These are phyloP conservation scores for Alternaria infectoria DNA, from an alignment of 2,329 filamentous ascomycete species.

Conservation along the genomic window DNA sequence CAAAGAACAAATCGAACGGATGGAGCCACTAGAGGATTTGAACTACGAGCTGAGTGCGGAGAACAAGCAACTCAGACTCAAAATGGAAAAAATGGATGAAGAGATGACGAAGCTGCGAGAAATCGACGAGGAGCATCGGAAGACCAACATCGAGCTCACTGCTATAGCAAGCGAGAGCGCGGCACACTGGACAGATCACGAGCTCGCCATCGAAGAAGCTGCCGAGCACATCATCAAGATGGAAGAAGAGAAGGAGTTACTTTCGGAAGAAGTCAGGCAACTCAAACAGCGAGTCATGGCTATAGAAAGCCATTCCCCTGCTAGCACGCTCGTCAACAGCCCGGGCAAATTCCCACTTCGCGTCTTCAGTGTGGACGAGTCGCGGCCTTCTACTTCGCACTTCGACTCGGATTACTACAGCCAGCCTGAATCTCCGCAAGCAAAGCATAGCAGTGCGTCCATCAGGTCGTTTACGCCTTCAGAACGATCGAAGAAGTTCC, in stretches of 20 bases:
- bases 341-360: conserved; percentile 24
- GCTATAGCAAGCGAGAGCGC: conserved; percentile 38
- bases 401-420: conserved; percentile 49
- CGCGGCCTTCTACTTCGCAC: conserved; percentile 44
- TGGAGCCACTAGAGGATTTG: conserved; percentile 35
- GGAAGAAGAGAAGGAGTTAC: conserved; percentile 33
- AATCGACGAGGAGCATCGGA: conserved; percentile 20
- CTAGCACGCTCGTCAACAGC: conserved; percentile 23
- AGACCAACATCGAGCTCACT: conserved; percentile 31
- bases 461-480: conserved; percentile 24
- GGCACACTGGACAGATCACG: conserved; percentile 29
- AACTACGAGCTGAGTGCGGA: conserved; percentile 34
- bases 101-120: conserved; percentile 23
- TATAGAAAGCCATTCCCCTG: conserved; percentile 17
- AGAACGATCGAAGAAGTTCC: conserved; percentile 40
- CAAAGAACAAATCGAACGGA: conserved; percentile 31
- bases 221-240: conserved; percentile 40
- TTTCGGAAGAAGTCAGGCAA: conserved; percentile 31
- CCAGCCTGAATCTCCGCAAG: conserved; percentile 41
- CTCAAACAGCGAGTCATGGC: conserved; percentile 27
- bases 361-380: conserved; percentile 43
- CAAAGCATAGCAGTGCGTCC: conserved; percentile 27
- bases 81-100: conserved; percentile 28
- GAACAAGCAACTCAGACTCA: conserved; percentile 28
- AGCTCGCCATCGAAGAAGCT: conserved; percentile 42